Base-by-base conservation (phyloP, 805 yeast genomes). In the Zygosaccharomyces rouxii region DNA sequence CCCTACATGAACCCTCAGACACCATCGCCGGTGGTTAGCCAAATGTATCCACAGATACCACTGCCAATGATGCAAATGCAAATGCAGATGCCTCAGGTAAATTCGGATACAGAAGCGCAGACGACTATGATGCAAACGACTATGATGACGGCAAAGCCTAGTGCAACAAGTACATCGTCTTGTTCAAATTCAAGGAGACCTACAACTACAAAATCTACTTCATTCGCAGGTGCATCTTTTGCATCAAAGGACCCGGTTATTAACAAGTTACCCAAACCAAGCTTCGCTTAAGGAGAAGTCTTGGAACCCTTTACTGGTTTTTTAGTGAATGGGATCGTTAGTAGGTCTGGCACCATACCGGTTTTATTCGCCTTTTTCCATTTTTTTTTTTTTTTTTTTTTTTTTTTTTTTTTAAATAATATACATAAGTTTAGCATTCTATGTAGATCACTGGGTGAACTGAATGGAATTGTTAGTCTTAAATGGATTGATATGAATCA, bases 171-270 rank as follows among this genome's bases (percentile, higher is more conserved):
- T 16, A 21, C 19, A 3, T 9, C 42, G 4, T 28, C 37, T 18
- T 33, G 28, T 18, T 14, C 30, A 7, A 22, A 26, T n/a, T 22
- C 46, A 11, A 42, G 22, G 33, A 33, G 23, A 11, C 4, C 16
- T 30, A 30, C 33, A 13, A 42, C n/a, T 19, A 6, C 25, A 7
- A 42, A 42, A 33, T 22, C 46, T 30, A 46, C 47, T 14, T 40
- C 50, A 3, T 62, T 64, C 47, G 70, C 70, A 5, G 70, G 70
- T 48, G 70, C 68, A 6, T 64, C 70, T 0, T 66, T 66, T 47
- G 63, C 70, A 13, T 59, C 66, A 7, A 58, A 59, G 47, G 55
- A 59, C 19, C 70, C 70, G 13, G 56, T 62, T 21, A 58, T 62
- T 33, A 55, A 59, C 33, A 62, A 59, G 18, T 50, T 66, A 35